Evolutionary conservation across 192 early-diverging fungal genomes (phyloP).

Genomic region (Diversispora eburnea): DNA sequence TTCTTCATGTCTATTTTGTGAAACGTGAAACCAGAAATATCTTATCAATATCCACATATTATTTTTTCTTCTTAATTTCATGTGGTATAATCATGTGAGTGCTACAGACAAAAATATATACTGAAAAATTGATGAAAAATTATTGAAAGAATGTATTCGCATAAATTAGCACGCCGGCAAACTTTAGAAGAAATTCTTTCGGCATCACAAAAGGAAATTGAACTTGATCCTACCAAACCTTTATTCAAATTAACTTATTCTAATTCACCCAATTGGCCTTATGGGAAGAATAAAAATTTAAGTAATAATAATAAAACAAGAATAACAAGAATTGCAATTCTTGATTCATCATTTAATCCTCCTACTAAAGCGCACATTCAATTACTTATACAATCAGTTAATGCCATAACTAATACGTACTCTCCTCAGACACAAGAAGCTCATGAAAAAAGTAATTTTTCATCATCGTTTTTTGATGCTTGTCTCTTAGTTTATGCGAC

Average conservation of each 20-base stretch:
- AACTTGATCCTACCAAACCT: not conserved
- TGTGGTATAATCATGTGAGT: no score
- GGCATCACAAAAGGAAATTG: slow-evolving; percentile 5
- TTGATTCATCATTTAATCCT: slow-evolving; percentile 80
- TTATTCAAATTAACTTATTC: slow-evolving; percentile 13
- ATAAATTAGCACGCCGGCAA: not conserved
- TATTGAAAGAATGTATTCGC: not conserved
- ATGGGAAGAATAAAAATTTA: not conserved
- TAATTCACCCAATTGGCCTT: not conserved
- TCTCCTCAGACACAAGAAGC: not conserved
- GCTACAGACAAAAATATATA: no score
- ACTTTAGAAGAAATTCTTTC: not conserved
- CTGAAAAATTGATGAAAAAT: no score
- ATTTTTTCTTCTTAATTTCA: no score
- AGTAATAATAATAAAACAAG: not conserved
- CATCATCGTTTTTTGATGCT: slow-evolving; percentile 50
- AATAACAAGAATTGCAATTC: slow-evolving; percentile 42
- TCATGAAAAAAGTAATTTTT: slow-evolving; percentile 21
- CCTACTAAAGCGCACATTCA: slow-evolving; percentile 57
- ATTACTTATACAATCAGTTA: slow-evolving; percentile 47
- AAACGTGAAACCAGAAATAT: no score
- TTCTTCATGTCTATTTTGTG: no score
- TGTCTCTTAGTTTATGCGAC: slow-evolving; percentile 59
- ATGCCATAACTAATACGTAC: not conserved
- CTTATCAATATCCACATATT: no score